Evolutionary conservation across 2,329 filamentous ascomycete genomes (phyloP), one percentile per base, ranked within the genome.

Genomic region (Zarea fungicola): DNA sequence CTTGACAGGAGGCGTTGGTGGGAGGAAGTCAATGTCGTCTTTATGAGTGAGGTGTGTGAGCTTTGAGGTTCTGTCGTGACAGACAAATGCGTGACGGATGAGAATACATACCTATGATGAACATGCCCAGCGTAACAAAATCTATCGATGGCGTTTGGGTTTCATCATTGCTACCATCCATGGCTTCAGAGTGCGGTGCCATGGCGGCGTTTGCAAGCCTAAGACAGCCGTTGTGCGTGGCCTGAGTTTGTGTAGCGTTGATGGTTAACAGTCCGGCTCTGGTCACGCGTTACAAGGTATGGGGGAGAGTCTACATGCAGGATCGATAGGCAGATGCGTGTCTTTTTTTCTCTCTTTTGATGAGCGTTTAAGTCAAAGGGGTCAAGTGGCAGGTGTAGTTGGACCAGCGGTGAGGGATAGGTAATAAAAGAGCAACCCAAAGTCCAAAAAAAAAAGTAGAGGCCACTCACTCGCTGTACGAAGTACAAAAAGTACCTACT

Each of bases 21-120:
- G 83, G 26, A 80, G 74, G 60, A 89, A 95, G 59, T 96, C 87
- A 59, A 97, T 97, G 52, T 96, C 89, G 73, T 97, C 91, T 92
- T 70, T 43, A 29, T 49, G 44, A 14, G 45, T 51, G 45, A 49
- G 44, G 50, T 40, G 21, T 47, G 21, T 23, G 41, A 16, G 29
- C 43, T 22, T 14, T 31, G 14, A 21, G n/a, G 36, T 21, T 46
- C 23, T 43, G 26, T 16, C 25, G 28, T 16, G 35, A 43, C 19
- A 23, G 41, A 41, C 22, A 6, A 43, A 5, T 44, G 6, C 16
- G n/a, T n/a, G 7, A 9, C 23, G 25, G 39, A 18, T 8, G 39
- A 7, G 22, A 39, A 26, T 14, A 47, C 75, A 65, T 68, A 85
- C 82, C 84, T 53, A 87, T 81, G 43, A 87, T 87, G 59, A 87